Percentiles rank a stretch among this genome's conserved stretches.
phyloP scores from a whole-genome alignment of 1,139 yeast species.

The Saccharomyces hybrid region DNA sequence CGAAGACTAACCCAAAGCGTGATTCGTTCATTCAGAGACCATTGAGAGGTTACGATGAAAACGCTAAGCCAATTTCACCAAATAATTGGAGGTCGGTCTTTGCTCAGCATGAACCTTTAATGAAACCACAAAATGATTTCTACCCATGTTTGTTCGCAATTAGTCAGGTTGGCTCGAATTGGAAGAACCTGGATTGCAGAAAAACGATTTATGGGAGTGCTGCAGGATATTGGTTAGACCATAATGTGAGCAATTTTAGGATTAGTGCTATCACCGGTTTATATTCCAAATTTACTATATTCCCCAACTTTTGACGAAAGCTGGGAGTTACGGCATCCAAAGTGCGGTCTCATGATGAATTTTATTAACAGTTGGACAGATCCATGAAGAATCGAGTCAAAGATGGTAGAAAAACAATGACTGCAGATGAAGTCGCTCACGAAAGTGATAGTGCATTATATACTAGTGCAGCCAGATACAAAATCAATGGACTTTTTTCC shows the following conservation, averaged over 20 bases:
- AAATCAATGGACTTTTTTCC: neutral
- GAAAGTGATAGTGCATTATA: neutral
- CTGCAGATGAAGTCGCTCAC: neutral
- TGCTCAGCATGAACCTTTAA: neutral
- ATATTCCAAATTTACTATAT: neutral
- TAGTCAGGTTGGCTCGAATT: neutral
- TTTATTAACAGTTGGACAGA: neutral
- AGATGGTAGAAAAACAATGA: neutral
- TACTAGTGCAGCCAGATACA: neutral
- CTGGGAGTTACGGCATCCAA: neutral
- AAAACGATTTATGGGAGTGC: neutral
- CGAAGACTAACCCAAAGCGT: neutral
- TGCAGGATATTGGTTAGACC: neutral
- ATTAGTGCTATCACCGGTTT: neutral
- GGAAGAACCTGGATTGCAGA: neutral
- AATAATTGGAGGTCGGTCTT: neutral
- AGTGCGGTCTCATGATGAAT: neutral
- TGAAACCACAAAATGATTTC: neutral
- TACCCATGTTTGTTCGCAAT: neutral
- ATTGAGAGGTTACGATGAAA: neutral
- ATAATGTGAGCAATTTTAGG: neutral
- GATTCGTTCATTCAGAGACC: neutral
- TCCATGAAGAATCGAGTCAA: neutral
- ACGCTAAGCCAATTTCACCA: neutral
- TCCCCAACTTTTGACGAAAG: neutral